Base-by-base conservation (phyloP, 2,329 filamentous ascomycete genomes). In the Phaeomoniella chlamydospora region DNA sequence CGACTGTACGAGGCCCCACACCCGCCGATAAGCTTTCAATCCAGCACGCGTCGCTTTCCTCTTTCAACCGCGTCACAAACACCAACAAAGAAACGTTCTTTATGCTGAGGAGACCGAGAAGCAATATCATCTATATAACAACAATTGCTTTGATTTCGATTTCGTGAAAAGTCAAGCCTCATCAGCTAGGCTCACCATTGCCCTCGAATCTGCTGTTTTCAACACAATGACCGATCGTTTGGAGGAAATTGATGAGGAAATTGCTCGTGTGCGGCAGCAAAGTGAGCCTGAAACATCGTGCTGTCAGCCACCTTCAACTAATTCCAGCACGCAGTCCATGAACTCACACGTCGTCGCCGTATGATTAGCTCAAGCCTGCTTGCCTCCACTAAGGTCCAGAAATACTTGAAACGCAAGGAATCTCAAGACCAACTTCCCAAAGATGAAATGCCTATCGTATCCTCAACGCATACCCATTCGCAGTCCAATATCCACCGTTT, bases 401-500 rank as follows among this genome's bases (percentile, higher is more conserved):
- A 49, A 29, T 45, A 44, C 6, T 46, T 59, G 19, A 41, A 39
- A 15, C 39, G 36, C 33, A 37, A 22, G 16, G 18, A 19, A 30
- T 12, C 32, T 39, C 15, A 35, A 39, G 19, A 13, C 9, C 4
- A 26, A 26, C n/a, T 26, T 6, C 22, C 10, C 10, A 14, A 26
- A n/a, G 37, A 34, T 18, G 13, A 37, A 18, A 5, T 22, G 29
- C 13, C 19, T 11, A 14, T 31, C 16, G 10, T 31, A 12, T 16
- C 29, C 18, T 10, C 36, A 52, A 12, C 39, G 58, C n/a, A 53
- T 53, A 5, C 52, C 55, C 57, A 61, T 41, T 41, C 49, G 18
- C 41, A 53, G 37, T 45, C 49, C 3, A 64, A 64, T 37, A 51
- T 59, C 43, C 51, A 64, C 46, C 59, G 60, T 19, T 51, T 65